These are phyloP conservation scores for Nissolia schottii DNA, from an alignment of 306 rosid genomes.

Conservation along the genomic window DNA sequence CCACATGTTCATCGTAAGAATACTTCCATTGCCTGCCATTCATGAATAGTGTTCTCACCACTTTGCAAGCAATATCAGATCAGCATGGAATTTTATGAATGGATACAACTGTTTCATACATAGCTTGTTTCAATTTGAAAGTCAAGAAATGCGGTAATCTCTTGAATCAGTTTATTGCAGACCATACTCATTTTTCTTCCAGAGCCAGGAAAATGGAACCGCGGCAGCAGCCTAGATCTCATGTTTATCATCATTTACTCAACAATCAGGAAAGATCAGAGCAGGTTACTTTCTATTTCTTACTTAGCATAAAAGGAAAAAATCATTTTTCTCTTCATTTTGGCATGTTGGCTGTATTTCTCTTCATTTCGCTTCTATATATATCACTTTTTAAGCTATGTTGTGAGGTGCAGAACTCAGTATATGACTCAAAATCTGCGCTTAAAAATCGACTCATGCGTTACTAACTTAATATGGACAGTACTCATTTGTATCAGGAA, in stretches of 20 bases:
- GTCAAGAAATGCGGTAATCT: not conserved
- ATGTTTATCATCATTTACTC: not conserved
- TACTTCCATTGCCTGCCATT: slow-evolving; percentile 1
- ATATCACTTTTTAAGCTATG: not conserved
- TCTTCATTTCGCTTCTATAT: not conserved
- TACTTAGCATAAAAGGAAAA: not conserved
- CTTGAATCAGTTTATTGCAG: not conserved
- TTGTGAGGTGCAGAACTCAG: not conserved
- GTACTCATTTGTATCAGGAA: not conserved
- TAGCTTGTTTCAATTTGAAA: not conserved
- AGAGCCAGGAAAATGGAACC: not conserved
- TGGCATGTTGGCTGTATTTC: not conserved
- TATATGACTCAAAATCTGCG: not conserved
- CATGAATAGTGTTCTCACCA: not conserved
- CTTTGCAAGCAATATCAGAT: not conserved
- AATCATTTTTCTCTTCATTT: not conserved
- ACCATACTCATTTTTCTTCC: slow-evolving; percentile 2
- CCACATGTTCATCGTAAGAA: not conserved
- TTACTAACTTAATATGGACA: not conserved
- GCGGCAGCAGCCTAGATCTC: not conserved
- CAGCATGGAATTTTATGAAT: not conserved
- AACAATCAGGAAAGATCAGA: not conserved
- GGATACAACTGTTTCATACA: not conserved
- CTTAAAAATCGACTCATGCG: not conserved
- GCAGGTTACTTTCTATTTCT: not conserved